Base-by-base conservation (phyloP, 257 asterid species). In the Fraxinus cuspidata region DNA sequence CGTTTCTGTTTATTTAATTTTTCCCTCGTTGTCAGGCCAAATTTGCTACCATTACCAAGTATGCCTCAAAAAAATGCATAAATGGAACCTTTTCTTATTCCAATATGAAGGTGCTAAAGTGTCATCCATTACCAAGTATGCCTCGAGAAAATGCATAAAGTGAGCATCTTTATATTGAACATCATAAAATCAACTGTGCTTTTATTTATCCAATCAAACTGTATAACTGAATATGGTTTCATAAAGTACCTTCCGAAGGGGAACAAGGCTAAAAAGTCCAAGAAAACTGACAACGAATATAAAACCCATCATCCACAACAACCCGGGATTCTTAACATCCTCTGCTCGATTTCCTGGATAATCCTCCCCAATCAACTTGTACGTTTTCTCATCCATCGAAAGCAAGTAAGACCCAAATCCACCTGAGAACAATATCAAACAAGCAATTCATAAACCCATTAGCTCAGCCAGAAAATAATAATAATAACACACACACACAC, bases 251-350 rank as follows among this genome's bases (percentile, higher is more conserved):
- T 92, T 92, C 56, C 99, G 91, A 74, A 94, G 99, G 60, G 99
- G 98, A 64, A 89, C 99, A 35, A 94, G 96, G 76, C 98, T 91
- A 75, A 94, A 94, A 79, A 92, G 96, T 67, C 98, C 99, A 77
- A 91, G 92, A 73, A 94, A 94, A 79, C 99, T 92, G 78, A 94
- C 99, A 49, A 91, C 92, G 75, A 88, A 91, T 75, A 85, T 84
- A 82, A 94, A 94, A 25, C 96, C 97, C 82, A 88, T 94, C 99
- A 94, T 94, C 99, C 99, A 94, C 79, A 83, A 79, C 81, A 94
- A 77, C 58, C 96, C 96, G 28, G 99, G 99, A 80, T 94, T 88
- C 90, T 92, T 92, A 77, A 94, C 95, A 88, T 94, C 99, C 88
- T 92, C 96, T 1, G 97, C 88, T 7, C 89, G 91, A 77, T 94